Evolutionary conservation across 768 basidiomycete species (phyloP), one percentile per base, ranked within the genome.

Genomic region (Leccinellum luteum): DNA sequence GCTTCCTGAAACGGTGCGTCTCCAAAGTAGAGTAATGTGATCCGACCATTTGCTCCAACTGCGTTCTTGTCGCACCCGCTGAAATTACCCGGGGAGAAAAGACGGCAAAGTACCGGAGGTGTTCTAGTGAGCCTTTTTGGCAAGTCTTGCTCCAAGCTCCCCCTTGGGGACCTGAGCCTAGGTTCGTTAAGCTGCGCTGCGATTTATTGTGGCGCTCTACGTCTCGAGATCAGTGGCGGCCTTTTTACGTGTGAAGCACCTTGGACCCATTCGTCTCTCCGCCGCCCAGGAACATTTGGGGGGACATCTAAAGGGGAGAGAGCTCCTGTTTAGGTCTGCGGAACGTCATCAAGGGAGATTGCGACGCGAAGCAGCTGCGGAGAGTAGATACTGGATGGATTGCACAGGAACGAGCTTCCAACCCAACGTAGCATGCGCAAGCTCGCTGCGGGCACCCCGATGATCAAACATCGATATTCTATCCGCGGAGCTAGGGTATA

Each of bases 401-500:
- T 59, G 30, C 23, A 25, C 54, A 50, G 52, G 56, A 48, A 51
- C 44, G 38, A 31, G 14, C 25, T 48, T 50, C 57, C 55, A 60
- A 34, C 59, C 48, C 31, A 51, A 35, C 60, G 59, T 52, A 21
- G 54, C 25, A 25, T 25, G 25, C 25, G 25, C 48, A 52, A 48
- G 48, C 28, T 19, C n/a, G 27, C 9, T 30, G 59, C 34, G 41
- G 19, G 19, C 41, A 43, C 41, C 12, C 19, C 19, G 38, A 41
- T 17, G 17, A 52, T 57, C 45, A 49, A 64, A 38, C n/a, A 32
- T 52, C 48, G 41, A 52, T 43, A n/a, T 48, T 38, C 56, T 54
- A 57, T 60, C 57, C 62, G 57, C 52, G 58, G 57, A 65, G 45
- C 50, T 52, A 38, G 53, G 43, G 28, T 35, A 51, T 34, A 51